Conservation (phyloP, 345 rosid genomes). For the Syzygium oleosum region DNA sequence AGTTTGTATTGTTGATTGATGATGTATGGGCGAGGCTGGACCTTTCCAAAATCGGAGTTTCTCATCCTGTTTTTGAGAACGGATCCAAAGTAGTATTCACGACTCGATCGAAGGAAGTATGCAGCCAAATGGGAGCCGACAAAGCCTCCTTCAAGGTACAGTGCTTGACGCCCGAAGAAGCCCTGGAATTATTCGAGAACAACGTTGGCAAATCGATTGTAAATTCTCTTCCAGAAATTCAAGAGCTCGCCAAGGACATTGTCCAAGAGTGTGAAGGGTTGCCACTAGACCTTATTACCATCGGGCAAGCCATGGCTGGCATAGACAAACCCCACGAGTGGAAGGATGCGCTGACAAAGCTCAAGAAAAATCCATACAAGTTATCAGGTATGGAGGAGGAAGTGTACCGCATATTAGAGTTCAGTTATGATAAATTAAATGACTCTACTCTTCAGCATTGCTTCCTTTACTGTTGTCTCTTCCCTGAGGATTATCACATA, state of each 20-base stretch:
- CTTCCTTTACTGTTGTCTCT: constrained; percentile 11
- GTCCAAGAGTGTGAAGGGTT: constrained; percentile 1
- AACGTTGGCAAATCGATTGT: not conserved
- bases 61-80: not conserved
- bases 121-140: not conserved
- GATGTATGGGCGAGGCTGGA: not conserved
- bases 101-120: not conserved
- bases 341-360: not conserved
- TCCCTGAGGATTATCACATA: constrained; percentile 5
- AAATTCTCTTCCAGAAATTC: not conserved
- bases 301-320: constrained; percentile 8
- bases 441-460: not conserved
- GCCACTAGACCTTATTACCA: constrained; percentile 14
- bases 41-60: not conserved
- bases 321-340: not conserved
- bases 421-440: constrained; percentile 8
- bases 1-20: not conserved
- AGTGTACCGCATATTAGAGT: constrained; percentile 6
- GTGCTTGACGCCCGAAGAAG: not conserved
- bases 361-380: not conserved
- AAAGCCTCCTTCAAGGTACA: not conserved
- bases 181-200: not conserved
- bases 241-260: not conserved
- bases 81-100: not conserved
- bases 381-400: not conserved